Evolutionary conservation across 495 filamentous ascomycete species (phyloP).

Genomic region (Hypomontagnella submonticulosa): DNA sequence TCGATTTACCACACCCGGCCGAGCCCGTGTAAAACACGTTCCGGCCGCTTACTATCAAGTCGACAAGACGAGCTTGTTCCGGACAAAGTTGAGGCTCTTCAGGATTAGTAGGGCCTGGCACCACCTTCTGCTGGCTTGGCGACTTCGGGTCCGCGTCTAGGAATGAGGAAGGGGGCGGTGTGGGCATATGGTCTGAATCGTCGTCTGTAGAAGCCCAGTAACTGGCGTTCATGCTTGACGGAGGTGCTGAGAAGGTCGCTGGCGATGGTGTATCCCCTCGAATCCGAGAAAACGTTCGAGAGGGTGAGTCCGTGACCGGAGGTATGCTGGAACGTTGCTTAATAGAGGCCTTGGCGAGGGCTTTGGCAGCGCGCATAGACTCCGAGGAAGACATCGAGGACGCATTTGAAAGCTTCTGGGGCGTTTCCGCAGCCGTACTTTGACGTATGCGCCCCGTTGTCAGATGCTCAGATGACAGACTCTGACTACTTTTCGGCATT

Average conservation of each 20-base stretch:
- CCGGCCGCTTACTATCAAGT: slow-evolving; percentile 32
- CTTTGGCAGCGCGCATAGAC: slow-evolving; percentile 14
- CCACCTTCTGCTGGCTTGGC: not conserved
- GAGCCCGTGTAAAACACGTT: slow-evolving; percentile 74
- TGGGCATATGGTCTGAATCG: not conserved
- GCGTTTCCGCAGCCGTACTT: too few relatives aligned
- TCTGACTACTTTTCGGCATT: not conserved
- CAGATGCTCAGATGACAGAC: not conserved
- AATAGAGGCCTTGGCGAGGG: slow-evolving; percentile 4
- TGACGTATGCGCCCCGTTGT: too few relatives aligned
- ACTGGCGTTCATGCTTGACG: not conserved
- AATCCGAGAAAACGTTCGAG: not conserved
- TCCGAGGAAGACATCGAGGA: not conserved
- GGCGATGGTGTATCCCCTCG: not conserved
- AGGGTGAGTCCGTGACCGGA: not conserved
- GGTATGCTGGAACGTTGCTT: slow-evolving; percentile 16
- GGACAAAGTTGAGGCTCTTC: slow-evolving; percentile 36
- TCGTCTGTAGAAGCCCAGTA: not conserved
- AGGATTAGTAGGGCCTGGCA: not conserved
- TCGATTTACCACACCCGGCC: slow-evolving; percentile 70
- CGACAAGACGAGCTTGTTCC: slow-evolving; percentile 32
- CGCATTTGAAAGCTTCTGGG: too few relatives aligned
- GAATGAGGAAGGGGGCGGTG: slow-evolving; percentile 20
- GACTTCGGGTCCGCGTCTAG: not conserved
- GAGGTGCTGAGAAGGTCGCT: not conserved